phyloP scores from a whole-genome alignment of 108 stramenopile species.

The Conticribra guillardii region DNA sequence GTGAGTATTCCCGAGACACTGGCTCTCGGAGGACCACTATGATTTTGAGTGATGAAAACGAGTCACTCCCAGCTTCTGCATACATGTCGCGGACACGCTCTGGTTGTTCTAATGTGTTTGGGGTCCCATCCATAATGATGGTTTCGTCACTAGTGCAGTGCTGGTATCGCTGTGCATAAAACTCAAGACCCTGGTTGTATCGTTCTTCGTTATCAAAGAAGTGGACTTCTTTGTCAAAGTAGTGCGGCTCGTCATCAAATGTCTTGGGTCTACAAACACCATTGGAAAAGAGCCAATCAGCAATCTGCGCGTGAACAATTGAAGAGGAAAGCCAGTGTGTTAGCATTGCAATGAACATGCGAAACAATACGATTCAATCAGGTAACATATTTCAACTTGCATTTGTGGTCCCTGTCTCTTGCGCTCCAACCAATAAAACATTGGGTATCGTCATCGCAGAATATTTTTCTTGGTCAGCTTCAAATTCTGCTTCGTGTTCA shows the following conservation, averaged over 20 bases:
- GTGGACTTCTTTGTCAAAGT: conserved; percentile 48
- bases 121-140: conserved; percentile 15
- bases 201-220: conserved; percentile 41
- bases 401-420: conserved; percentile 36
- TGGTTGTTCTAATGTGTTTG: neutral
- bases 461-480: neutral
- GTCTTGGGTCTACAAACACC: conserved; percentile 15
- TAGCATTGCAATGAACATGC: no score
- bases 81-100: conserved; percentile 4
- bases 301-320: conserved; percentile 2
- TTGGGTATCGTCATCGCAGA: conserved; percentile 2
- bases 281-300: conserved; percentile 41
- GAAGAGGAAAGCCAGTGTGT: no score
- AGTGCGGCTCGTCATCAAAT: conserved; percentile 35
- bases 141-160: conserved; percentile 8
- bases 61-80: neutral
- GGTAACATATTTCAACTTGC: neutral
- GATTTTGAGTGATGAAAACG: conserved; percentile 20
- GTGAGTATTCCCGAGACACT: conserved; percentile 19
- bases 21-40: conserved; percentile 40
- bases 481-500: neutral
- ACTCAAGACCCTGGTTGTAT: conserved; percentile 38
- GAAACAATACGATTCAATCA: neutral
- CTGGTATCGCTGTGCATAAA: conserved; percentile 43
- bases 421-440: conserved; percentile 47